phyloP scores from a whole-genome alignment of 2,329 filamentous ascomycete species.

The Hypomyces rosellus region DNA sequence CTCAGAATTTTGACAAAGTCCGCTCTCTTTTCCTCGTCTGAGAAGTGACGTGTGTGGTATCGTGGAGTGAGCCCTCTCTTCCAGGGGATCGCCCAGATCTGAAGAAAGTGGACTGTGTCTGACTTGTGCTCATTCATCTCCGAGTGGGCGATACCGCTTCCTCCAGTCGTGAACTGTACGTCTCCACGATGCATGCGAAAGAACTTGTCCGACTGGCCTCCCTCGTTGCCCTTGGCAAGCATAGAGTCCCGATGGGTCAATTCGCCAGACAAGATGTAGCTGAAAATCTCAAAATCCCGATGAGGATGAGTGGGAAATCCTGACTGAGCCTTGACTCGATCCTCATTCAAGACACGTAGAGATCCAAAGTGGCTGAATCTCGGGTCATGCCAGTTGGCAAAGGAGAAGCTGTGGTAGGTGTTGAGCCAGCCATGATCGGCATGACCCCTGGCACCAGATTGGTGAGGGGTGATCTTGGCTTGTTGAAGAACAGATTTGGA shows the following conservation, averaged over 20 bases:
- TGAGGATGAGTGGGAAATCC: slow-evolving; percentile 85
- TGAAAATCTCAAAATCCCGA: slow-evolving; percentile 84
- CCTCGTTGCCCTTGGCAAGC: slow-evolving; percentile 62
- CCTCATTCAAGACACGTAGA: slow-evolving; percentile 82
- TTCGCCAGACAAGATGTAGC: slow-evolving; percentile 77
- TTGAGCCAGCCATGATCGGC: slow-evolving; percentile 83
- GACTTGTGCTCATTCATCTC: slow-evolving; percentile 71
- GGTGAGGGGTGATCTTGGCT: slow-evolving; percentile 69
- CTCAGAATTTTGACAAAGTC: slow-evolving; percentile 71
- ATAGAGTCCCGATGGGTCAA: slow-evolving; percentile 84
- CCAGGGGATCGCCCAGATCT: slow-evolving; percentile 84
- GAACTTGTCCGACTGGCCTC: slow-evolving; percentile 54
- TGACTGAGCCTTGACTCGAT: slow-evolving; percentile 65
- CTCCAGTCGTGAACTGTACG: slow-evolving; percentile 87
- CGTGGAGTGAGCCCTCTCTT: slow-evolving; percentile 62
- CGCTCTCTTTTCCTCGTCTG: slow-evolving; percentile 65
- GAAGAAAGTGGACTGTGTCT: slow-evolving; percentile 74
- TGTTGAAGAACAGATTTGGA: slow-evolving; percentile 53
- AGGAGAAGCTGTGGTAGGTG: slow-evolving; percentile 80
- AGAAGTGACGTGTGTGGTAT: slow-evolving; percentile 70
- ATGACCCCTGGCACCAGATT: slow-evolving; percentile 66
- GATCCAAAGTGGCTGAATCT: slow-evolving; percentile 63
- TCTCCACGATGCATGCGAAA: slow-evolving; percentile 70
- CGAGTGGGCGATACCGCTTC: slow-evolving; percentile 71
- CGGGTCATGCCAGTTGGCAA: slow-evolving; percentile 66